Evolutionary conservation across 345 rosid genomes (phyloP).

Genomic region (Pseudoturritis turrita): DNA sequence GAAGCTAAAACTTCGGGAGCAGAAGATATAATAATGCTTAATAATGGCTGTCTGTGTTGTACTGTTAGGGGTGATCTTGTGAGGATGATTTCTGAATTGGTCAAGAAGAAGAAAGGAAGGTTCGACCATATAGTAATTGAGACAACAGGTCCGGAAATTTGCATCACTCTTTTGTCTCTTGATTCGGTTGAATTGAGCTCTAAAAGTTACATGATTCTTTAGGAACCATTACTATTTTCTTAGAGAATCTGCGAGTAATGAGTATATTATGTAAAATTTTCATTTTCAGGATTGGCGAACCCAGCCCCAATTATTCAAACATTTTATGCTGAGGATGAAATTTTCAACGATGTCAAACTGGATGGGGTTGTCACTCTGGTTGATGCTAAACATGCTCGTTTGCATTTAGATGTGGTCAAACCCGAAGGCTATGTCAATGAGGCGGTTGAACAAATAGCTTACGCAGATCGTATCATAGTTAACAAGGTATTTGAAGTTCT

Average conservation of each 20-base stretch:
- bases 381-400: conserved; percentile 86
- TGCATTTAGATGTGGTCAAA: conserved; percentile 78
- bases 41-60: conserved; percentile 96
- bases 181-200: background rate
- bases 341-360: conserved; percentile 81
- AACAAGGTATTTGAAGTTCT: conserved; percentile 55
- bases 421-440: conserved; percentile 92
- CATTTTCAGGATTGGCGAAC: conserved; percentile 77
- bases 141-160: conserved; percentile 70
- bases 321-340: conserved; percentile 80
- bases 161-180: background rate
- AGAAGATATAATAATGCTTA: conserved; percentile 86
- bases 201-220: background rate
- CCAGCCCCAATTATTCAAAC: conserved; percentile 99
- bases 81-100: conserved; percentile 86
- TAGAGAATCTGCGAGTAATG: background rate
- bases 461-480: conserved; percentile 83
- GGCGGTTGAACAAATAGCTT: conserved; percentile 95
- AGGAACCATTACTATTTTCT: background rate
- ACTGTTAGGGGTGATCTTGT: conserved; percentile 98
- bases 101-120: conserved; percentile 64
- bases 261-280: background rate
- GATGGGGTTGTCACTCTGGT: conserved; percentile 94
- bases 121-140: conserved; percentile 93
- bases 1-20: conserved; percentile 85